Base-by-base conservation (phyloP, 257 asterid genomes). In the Pogostemon cablin region DNA sequence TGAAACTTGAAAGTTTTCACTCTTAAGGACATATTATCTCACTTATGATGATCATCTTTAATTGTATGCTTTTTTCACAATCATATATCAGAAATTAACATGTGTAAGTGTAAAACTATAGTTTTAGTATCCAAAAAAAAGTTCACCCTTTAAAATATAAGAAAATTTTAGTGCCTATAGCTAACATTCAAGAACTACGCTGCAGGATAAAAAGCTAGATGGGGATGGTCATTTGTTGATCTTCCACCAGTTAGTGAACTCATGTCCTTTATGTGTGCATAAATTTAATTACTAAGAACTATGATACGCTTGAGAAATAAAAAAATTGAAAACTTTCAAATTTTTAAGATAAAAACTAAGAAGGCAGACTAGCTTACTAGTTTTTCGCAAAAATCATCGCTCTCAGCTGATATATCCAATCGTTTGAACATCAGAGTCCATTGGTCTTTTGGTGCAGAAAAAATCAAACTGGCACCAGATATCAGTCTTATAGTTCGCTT, bases 381-480 rank as follows among this genome's bases (percentile, higher is more conserved):
- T 62, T 71, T 73, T 85, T 87, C 93, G 3, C 71, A 76, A 58
- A 81, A 67, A 56, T 62, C 77, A 42, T 74, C 86, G 17, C 48
- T 69, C 40, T 58, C 85, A 63, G 82, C 78, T 73, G 87, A 79
- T 63, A 81, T 40, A 56, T 67, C 62, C 15, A 89, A 68, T 47
- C 77, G 79, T 80, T 81, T 82, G 52, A 92, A 79, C 81, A 89
- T 86, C 78, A 78, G 83, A 58, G 68, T 61, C 95, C 98, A 87
- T 64, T 85, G 90, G 35, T 70, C 79, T 76, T 86, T 84, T 6
- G 96, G 88, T 2, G 82, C 81, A 58, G 96, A 83, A 65, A 63
- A 86, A 35, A 92, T 73, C 81, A 86, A 67, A 57, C 75, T 85
- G 77, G 93, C 96, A 79, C 96, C 96, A 57, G 98, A 83, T 73